Evolutionary conservation across 352 stramenopile species (phyloP).

Genomic region (Globisporangium camurandrum): DNA sequence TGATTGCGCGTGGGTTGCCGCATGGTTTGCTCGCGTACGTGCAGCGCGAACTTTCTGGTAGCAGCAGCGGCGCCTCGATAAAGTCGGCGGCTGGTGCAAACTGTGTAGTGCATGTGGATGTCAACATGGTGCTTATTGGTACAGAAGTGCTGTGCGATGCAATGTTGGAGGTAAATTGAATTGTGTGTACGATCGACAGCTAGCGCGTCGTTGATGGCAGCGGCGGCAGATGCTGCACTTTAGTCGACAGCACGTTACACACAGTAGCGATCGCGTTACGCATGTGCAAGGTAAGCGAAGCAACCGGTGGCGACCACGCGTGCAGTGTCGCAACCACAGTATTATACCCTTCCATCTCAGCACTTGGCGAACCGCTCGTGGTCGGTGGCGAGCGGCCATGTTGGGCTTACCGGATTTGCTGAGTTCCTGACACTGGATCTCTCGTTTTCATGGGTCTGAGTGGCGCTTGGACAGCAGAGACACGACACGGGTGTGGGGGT

Average conservation of each 20-base stretch:
- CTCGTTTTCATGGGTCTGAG: background rate
- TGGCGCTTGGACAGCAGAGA: too few relatives aligned
- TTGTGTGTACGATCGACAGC: too few relatives aligned
- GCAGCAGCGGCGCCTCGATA: background rate
- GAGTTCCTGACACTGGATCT: background rate
- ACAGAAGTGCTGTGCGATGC: background rate
- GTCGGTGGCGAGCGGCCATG: too few relatives aligned
- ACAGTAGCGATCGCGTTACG: background rate
- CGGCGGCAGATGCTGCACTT: background rate
- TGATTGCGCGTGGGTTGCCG: slow-evolving; percentile 28
- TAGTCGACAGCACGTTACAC: background rate
- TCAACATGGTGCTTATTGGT: background rate
- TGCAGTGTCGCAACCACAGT: too few relatives aligned
- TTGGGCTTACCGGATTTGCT: too few relatives aligned
- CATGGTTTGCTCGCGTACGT: slow-evolving; percentile 44
- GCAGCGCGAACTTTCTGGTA: slow-evolving; percentile 18
- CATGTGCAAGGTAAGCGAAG: background rate
- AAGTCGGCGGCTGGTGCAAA: too few relatives aligned
- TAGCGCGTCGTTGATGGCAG: too few relatives aligned
- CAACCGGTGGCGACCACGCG: too few relatives aligned
- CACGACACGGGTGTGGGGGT: too few relatives aligned
- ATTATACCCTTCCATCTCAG: too few relatives aligned
- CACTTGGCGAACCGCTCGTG: too few relatives aligned
- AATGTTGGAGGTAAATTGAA: background rate
- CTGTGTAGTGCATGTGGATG: background rate